Conservation (phyloP, 1,284 basidiomycete species). For the Neonothopanus nambi region DNA sequence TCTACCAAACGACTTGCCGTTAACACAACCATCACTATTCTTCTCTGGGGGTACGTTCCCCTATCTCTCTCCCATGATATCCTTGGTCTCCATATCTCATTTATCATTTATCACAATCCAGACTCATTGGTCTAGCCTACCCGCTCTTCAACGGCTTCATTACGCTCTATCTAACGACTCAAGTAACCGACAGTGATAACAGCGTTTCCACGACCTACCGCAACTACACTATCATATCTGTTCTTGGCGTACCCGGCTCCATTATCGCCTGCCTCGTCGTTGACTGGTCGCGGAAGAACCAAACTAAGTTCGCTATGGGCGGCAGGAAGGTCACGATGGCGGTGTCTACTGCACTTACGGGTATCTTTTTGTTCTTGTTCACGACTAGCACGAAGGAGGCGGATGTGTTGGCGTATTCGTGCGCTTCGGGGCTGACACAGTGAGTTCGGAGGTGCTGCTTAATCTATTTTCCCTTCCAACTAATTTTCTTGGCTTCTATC, state of each 20-base stretch:
- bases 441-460: neutral
- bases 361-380: constrained; percentile 62
- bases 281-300: constrained; percentile 41
- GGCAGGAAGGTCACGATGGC: constrained; percentile 56
- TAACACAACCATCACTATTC: constrained; percentile 53
- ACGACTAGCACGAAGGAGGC: constrained; percentile 52
- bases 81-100: neutral
- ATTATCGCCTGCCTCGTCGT: constrained; percentile 56
- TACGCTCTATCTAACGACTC: constrained; percentile 48
- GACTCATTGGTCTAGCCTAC: constrained; percentile 59
- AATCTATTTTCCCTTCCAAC: neutral
- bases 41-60: constrained; percentile 48
- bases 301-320: constrained; percentile 35
- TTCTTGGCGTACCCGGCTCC: constrained; percentile 58
- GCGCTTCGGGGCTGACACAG: constrained; percentile 49
- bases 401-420: constrained; percentile 55
- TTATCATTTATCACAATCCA: constrained; percentile 17
- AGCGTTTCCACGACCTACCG: constrained; percentile 42
- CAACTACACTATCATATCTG: constrained; percentile 50
- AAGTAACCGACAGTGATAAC: constrained; percentile 31
- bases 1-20: constrained; percentile 46
- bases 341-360: constrained; percentile 49
- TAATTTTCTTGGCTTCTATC: constrained; percentile 2
- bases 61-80: neutral
- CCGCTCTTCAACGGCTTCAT: constrained; percentile 58